Percentiles rank a stretch among this genome's conserved stretches.
Evolutionary conservation across 164 flowering plant genomes (phyloP).

Genomic region (Santalum album): DNA sequence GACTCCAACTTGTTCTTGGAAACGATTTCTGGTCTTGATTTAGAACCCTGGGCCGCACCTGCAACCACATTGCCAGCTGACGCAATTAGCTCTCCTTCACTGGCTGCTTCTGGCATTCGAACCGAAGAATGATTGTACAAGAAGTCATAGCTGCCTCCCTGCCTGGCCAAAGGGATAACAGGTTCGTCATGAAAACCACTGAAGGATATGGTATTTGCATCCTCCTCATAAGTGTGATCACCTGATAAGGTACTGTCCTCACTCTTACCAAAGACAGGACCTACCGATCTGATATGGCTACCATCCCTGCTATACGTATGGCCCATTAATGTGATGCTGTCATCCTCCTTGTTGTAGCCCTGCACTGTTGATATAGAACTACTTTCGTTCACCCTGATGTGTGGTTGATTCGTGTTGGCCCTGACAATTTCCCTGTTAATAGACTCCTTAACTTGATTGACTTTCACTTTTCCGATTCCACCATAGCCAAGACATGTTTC

Average conservation of each 20-base stretch:
- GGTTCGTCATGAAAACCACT: constrained; percentile 38
- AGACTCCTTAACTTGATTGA: constrained; percentile 41
- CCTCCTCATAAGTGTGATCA: constrained; percentile 21
- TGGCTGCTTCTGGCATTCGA: constrained; percentile 20
- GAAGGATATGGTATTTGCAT: constrained; percentile 30
- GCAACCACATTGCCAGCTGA: constrained; percentile 9
- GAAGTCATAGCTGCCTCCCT: constrained; percentile 27
- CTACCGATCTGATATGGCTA: background rate
- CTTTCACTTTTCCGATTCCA: constrained; percentile 46
- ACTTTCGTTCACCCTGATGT: constrained; percentile 7
- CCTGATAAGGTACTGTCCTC: constrained; percentile 18
- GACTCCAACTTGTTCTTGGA: constrained; percentile 29
- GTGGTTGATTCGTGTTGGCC: constrained; percentile 11
- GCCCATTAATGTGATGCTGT: constrained; percentile 12
- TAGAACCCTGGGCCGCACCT: constrained; percentile 10
- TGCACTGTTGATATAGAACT: constrained; percentile 18
- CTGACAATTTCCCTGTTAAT: constrained; percentile 11
- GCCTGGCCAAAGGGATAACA: constrained; percentile 23
- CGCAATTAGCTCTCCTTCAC: constrained; percentile 20
- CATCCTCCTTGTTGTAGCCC: too few species aligned
- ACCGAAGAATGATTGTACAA: constrained; percentile 24
- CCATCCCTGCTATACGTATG: constrained; percentile 12
- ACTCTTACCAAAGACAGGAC: background rate
- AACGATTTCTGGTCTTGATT: constrained; percentile 14
- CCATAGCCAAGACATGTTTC: constrained; percentile 28